Evolutionary conservation across 805 yeast species (phyloP).

Genomic region (Deakozyma indianensis): DNA sequence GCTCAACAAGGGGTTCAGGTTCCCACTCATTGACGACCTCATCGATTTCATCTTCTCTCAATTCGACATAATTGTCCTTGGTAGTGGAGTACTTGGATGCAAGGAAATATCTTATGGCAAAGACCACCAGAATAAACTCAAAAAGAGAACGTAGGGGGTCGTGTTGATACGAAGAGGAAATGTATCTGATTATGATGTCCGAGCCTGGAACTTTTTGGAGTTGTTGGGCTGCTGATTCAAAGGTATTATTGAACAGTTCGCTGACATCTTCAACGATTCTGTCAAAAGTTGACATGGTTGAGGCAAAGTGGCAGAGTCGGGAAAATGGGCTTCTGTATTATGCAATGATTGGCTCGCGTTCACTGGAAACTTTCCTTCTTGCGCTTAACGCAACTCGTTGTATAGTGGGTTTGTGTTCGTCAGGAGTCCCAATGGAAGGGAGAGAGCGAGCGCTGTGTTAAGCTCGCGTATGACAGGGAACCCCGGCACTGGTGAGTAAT

Average conservation of each 20-base stretch:
- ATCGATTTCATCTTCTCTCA: constrained; percentile 46
- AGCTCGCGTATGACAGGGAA: too few species aligned
- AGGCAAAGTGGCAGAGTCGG: not conserved
- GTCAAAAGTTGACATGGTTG: constrained; percentile 4
- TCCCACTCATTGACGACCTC: constrained; percentile 82
- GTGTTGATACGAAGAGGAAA: constrained; percentile 74
- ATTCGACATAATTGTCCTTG: constrained; percentile 52
- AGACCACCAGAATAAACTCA: constrained; percentile 60
- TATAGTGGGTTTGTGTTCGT: too few species aligned
- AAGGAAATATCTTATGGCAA: constrained; percentile 73
- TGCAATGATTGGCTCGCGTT: too few species aligned
- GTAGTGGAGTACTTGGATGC: constrained; percentile 65
- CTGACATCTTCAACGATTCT: constrained; percentile 11
- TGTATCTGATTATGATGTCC: constrained; percentile 37
- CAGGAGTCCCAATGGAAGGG: too few species aligned
- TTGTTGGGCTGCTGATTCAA: constrained; percentile 3
- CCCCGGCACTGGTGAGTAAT: too few species aligned
- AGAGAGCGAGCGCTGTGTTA: too few species aligned
- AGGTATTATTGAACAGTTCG: constrained; percentile 7
- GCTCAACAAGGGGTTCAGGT: constrained; percentile 68
- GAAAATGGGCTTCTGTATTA: too few species aligned
- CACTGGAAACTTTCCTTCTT: too few species aligned
- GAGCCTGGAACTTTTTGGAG: constrained; percentile 25
- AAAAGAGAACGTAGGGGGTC: constrained; percentile 85
- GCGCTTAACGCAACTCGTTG: too few species aligned